These are phyloP conservation scores for Lanzia echinophila DNA, from an alignment of 2,329 filamentous ascomycete species.

Conservation along the genomic window DNA sequence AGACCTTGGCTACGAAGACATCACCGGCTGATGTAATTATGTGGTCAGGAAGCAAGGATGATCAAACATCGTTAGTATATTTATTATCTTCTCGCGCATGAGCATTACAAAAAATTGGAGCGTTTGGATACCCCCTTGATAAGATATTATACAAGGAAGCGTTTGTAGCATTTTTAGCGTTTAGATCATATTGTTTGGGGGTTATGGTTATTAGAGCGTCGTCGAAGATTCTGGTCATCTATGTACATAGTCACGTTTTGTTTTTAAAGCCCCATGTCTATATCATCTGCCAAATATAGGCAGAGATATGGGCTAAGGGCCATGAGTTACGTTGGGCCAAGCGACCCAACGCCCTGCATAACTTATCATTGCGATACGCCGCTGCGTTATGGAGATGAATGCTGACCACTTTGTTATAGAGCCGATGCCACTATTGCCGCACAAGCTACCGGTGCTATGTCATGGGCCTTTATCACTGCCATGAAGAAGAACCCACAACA, in stretches of 20 bases:
- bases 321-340: conserved; percentile 30
- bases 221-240: conserved; percentile 17
- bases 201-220: conserved; percentile 16
- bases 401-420: conserved; percentile 38
- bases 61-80: conserved; percentile 76
- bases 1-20: conserved; percentile 81
- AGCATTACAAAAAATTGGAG: conserved; percentile 51
- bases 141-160: conserved; percentile 44
- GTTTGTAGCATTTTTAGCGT: conserved; percentile 36
- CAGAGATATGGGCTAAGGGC: conserved; percentile 26
- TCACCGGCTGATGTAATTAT: conserved; percentile 93
- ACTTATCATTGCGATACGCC: background rate
- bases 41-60: conserved; percentile 96
- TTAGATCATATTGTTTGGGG: conserved; percentile 19
- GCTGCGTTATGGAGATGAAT: background rate
- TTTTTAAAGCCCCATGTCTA: conserved; percentile 24
- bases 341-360: conserved; percentile 5
- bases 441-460: conserved; percentile 96
- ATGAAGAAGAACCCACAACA: conserved; percentile 91
- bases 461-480: conserved; percentile 88
- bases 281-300: conserved; percentile 22
- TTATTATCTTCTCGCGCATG: conserved; percentile 46
- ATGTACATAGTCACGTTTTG: conserved; percentile 13
- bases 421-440: conserved; percentile 80
- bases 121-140: conserved; percentile 34